Conservation (phyloP, 2,329 filamentous ascomycete genomes). For the Onygena corvina region DNA sequence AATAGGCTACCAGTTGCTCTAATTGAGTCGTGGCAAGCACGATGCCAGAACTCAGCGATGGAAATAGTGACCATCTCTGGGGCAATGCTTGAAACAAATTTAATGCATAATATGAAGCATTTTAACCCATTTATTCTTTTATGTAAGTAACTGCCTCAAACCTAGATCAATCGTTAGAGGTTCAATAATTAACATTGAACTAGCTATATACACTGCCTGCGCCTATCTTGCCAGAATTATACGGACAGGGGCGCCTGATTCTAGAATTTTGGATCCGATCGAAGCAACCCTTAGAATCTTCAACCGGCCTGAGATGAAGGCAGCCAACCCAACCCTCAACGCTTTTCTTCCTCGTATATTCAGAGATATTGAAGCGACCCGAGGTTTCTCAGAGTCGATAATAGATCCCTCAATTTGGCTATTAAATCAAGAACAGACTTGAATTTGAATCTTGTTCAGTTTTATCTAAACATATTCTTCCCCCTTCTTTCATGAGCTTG, state of each 20-base stretch:
- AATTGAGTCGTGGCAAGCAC: constrained; percentile 5
- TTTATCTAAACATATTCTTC: too few relatives aligned
- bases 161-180: background rate
- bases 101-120: constrained; percentile 4
- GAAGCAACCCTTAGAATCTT: background rate
- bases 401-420: constrained; percentile 7
- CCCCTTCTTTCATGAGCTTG: too few relatives aligned
- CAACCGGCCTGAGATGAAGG: constrained; percentile 5
- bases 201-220: constrained; percentile 6
- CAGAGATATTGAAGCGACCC: constrained; percentile 4
- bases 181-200: background rate
- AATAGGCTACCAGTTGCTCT: background rate
- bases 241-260: constrained; percentile 3
- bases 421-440: background rate
- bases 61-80: constrained; percentile 1
- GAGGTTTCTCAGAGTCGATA: background rate
- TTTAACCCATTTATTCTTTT: constrained; percentile 8
- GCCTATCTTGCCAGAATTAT: constrained; percentile 6
- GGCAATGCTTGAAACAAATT: constrained; percentile 5
- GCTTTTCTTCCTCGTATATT: constrained; percentile 6
- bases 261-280: constrained; percentile 1
- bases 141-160: background rate
- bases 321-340: constrained; percentile 2
- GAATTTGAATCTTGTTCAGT: background rate
- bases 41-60: constrained; percentile 5